Evolutionary conservation across 176 grass and related monocot genomes (phyloP), one percentile per base, ranked within the genome.

Genomic region (Carex cristatella): DNA sequence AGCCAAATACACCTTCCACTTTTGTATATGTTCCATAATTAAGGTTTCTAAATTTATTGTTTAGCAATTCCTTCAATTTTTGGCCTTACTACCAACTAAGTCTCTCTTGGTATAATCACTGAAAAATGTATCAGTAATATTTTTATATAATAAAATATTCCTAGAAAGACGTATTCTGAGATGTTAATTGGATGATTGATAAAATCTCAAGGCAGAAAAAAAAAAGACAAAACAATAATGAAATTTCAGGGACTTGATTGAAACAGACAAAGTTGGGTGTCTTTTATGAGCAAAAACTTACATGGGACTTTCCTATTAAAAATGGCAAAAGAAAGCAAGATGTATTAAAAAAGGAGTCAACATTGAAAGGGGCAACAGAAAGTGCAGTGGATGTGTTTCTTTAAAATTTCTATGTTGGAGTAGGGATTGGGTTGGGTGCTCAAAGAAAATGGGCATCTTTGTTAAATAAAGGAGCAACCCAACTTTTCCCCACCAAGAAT

Each of bases 401-500:
- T 82, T 65, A 85, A 72, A 85, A 85, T 85, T 76, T 76, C 19
- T 60, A 16, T 63, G 68, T 46, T 64, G 69, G 33, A 46, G 35
- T 72, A 37, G 49, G 30, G 67, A 30, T 69, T 77, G 32, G 83
- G 53, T 81, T 81, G 35, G 60, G 79, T 81, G 79, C 79, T 81
- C 79, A 67, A 83, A 83, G 81, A 65, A 76, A 79, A 65, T 65
- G 84, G 40, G 72, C 48, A 86, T 86, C 84, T 77, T 85, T 48
- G 30, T 59, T 85, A 85, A 74, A 74, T 74, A 85, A 84, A 77
- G 69, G 69, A 76, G 54, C 83, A 74, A 81, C 8, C 83, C 83
- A 71, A 77, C 83, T 85, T 85, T 85, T 76, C 69, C 69, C 83
- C 69, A 77, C 83, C 83, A 71, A 85, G 8, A 85, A 85, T 85